Conservation (phyloP, 2,329 filamentous ascomycete genomes). For the Dichotomopilus funicola region DNA sequence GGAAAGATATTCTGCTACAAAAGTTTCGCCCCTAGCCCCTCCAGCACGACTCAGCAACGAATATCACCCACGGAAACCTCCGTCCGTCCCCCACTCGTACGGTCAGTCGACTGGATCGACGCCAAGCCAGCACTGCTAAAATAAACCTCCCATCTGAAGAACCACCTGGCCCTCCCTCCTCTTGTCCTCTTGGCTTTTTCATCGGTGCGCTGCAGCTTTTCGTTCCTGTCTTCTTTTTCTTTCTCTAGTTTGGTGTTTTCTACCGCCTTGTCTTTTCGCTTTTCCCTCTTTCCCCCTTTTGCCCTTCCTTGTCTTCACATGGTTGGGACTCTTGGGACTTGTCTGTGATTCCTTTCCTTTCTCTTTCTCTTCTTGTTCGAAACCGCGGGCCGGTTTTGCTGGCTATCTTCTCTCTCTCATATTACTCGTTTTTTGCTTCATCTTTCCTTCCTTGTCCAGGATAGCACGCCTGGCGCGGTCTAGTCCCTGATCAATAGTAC, state of each 20-base stretch:
- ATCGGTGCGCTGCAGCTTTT: slow-evolving; percentile 19
- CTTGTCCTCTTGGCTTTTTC: slow-evolving; percentile 21
- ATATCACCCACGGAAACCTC: no score
- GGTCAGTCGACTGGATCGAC: slow-evolving; percentile 5
- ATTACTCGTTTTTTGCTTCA: slow-evolving; percentile 17
- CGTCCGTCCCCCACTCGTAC: no score
- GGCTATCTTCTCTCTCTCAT: slow-evolving; percentile 12
- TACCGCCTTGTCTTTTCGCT: slow-evolving; percentile 12
- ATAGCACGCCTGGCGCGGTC: slow-evolving; percentile 14
- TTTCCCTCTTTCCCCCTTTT: not conserved
- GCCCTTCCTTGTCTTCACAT: slow-evolving; percentile 3
- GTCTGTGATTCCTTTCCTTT: slow-evolving; percentile 23
- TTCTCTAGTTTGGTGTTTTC: slow-evolving; percentile 21
- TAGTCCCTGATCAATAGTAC: not conserved
- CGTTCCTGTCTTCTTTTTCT: slow-evolving; percentile 20
- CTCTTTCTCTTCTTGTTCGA: slow-evolving; percentile 14
- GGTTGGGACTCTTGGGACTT: slow-evolving; percentile 10
- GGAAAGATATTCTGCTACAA: not conserved
- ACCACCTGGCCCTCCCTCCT: not conserved
- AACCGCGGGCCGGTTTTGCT: slow-evolving; percentile 35
- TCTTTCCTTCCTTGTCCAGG: slow-evolving; percentile 14
- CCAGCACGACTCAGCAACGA: slow-evolving; percentile 15
- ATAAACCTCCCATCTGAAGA: slow-evolving; percentile 15
- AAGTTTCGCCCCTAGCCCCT: slow-evolving; percentile 1
- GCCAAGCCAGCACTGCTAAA: slow-evolving; percentile 28